These are phyloP conservation scores for Tulasnella calospora DNA, from an alignment of 768 basidiomycete genomes.

Conservation along the genomic window DNA sequence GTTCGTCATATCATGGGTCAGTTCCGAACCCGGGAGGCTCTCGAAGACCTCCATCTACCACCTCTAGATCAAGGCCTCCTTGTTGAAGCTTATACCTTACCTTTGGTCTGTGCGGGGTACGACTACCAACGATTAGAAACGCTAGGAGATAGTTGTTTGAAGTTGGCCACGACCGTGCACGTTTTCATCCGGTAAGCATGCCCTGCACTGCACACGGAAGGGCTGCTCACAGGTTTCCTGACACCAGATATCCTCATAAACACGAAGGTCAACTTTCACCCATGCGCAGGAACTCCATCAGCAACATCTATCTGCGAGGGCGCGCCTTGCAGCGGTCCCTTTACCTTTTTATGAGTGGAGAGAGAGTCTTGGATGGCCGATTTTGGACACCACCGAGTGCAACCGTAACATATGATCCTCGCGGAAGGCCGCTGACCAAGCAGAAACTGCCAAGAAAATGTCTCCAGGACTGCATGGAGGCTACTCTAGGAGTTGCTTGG, in stretches of 20 bases:
- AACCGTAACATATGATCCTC: constrained; percentile 34
- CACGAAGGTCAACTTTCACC: constrained; percentile 79
- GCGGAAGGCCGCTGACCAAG: constrained; percentile 35
- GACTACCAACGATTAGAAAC: constrained; percentile 86
- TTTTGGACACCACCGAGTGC: constrained; percentile 54
- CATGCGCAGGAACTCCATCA: constrained; percentile 60
- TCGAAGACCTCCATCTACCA: constrained; percentile 56
- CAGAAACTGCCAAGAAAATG: constrained; percentile 61
- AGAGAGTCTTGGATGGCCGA: constrained; percentile 45
- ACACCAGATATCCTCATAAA: constrained; percentile 47
- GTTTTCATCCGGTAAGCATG: constrained; percentile 57
- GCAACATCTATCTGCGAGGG: constrained; percentile 63
- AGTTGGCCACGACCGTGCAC: constrained; percentile 69
- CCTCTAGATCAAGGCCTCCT: constrained; percentile 53
- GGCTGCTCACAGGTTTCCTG: not conserved
- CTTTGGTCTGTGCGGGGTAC: constrained; percentile 56
- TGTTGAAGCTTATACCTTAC: constrained; percentile 71
- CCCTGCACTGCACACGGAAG: not conserved
- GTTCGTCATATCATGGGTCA: constrained; percentile 60
- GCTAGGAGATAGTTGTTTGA: constrained; percentile 77
- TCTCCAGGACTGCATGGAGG: constrained; percentile 86
- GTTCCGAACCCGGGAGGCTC: constrained; percentile 54
- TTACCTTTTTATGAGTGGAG: constrained; percentile 59
- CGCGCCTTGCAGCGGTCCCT: constrained; percentile 62
- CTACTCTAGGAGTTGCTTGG: constrained; percentile 72